phyloP scores from a whole-genome alignment of 345 rosid genomes.

The Crucihimalaya himalaica region DNA sequence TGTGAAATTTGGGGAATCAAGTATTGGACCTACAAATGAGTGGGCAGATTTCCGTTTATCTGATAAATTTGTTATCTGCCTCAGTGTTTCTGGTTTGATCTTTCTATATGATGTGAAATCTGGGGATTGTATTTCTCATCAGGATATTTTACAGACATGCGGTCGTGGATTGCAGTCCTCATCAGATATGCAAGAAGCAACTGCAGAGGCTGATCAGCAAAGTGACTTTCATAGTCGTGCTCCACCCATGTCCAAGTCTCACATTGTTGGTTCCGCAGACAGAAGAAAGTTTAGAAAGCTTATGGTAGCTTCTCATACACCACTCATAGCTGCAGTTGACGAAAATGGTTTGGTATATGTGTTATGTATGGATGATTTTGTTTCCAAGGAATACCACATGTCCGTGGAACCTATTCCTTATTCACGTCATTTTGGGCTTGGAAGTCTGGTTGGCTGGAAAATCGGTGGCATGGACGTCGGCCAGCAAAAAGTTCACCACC shows the following conservation, averaged over 20 bases:
- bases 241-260: constrained; percentile 37
- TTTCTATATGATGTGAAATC: constrained; percentile 64
- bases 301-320: constrained; percentile 63
- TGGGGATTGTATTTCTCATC: constrained; percentile 63
- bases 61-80: constrained; percentile 84
- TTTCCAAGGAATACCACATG: constrained; percentile 46
- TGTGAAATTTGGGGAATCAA: constrained; percentile 59
- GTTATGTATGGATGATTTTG: constrained; percentile 50
- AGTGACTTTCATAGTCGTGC: constrained; percentile 40
- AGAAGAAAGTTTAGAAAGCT: constrained; percentile 74
- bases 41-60: constrained; percentile 89
- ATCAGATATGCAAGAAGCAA: constrained; percentile 37
- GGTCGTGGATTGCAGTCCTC: constrained; percentile 50
- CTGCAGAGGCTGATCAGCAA: constrained; percentile 38
- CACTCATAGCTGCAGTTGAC: constrained; percentile 82
- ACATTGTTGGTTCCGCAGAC: constrained; percentile 29
- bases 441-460: constrained; percentile 70
- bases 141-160: constrained; percentile 58
- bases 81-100: constrained; percentile 64
- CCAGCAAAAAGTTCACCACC: constrained; percentile 44
- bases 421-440: constrained; percentile 60
- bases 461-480: constrained; percentile 71
- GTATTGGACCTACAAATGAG: constrained; percentile 43
- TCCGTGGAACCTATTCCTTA: constrained; percentile 50
- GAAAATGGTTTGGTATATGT: constrained; percentile 69